Base-by-base conservation (phyloP, 1,139 yeast genomes). In the Pichia sp. region DNA sequence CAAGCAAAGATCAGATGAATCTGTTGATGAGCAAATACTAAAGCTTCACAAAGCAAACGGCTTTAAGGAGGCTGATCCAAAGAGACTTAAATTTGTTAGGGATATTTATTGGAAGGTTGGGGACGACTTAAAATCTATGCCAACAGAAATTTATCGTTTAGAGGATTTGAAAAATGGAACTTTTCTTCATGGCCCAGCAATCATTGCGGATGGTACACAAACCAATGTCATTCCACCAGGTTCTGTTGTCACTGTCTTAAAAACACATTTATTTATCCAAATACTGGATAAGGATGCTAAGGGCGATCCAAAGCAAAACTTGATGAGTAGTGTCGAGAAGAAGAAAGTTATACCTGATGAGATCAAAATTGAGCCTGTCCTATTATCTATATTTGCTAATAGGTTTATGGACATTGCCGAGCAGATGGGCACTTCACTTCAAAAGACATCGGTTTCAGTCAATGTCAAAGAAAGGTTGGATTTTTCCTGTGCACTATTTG, bases 191-290 rank as follows among this genome's bases (percentile, higher is more conserved):
- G 97, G 97, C 0, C 97, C 97, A 2, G 89, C 95, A 0, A 81
- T 90, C 61, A 77, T 90, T 57, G 84, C 90, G 23, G 97, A 90
- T 70, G 82, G 82, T 46, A 90, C 96, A 0, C 97, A 90, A 69
- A 90, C 97, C 0, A 84, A 90, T 59, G 78, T 90, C 23, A 79
- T 90, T 23, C 89, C 90, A 29, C 95, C 96, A 1, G 70, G 75
- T 52, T 78, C 89, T 0, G 67, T 70, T n/a, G 96, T 95, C 1
- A 74, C 77, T 0, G 74, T 88, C 26, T 72, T 87, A 49, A 71
- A 80, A 4, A 75, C 82, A n/a, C 90, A 85, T 54, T 41, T 66
- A 34, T 61, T 64, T 45, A 57, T 67, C 23, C 57, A 59, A 36
- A 54, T 59, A 10, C 26, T 26, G 7, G 54, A 54, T 11, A 16